Percentiles rank a stretch among this genome's conserved stretches.
Conservation (phyloP, 1,139 yeast genomes). For the Torulaspora pretoriensis region DNA sequence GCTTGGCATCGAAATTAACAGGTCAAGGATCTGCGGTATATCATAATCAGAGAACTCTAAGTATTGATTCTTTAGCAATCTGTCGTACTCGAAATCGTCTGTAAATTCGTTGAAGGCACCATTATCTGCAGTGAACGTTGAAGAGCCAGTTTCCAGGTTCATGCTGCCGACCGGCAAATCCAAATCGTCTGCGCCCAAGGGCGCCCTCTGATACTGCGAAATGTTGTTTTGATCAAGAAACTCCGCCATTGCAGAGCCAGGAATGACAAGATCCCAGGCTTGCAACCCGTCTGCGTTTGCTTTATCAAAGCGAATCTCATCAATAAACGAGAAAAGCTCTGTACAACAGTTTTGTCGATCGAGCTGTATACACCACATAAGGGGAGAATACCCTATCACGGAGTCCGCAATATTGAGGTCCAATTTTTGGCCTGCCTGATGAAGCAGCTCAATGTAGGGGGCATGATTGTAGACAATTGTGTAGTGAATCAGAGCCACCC, state of each 20-base stretch:
- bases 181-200: slow-evolving; percentile 40
- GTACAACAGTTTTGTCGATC: slow-evolving; percentile 38
- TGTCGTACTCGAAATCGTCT: slow-evolving; percentile 34
- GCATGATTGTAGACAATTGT: slow-evolving; percentile 29
- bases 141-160: slow-evolving; percentile 17
- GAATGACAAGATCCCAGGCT: slow-evolving; percentile 40
- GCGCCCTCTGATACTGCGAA: slow-evolving; percentile 24
- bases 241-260: slow-evolving; percentile 39
- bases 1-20: slow-evolving; percentile 47
- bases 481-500: slow-evolving; percentile 30
- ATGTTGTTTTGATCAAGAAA: slow-evolving; percentile 41
- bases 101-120: slow-evolving; percentile 13
- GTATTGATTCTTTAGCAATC: slow-evolving; percentile 36
- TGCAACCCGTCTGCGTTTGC: slow-evolving; percentile 36
- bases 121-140: slow-evolving; percentile 20
- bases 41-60: slow-evolving; percentile 64
- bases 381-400: slow-evolving; percentile 42
- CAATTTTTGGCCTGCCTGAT: slow-evolving; percentile 25
- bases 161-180: slow-evolving; percentile 49
- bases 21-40: slow-evolving; percentile 56
- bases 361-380: slow-evolving; percentile 48
- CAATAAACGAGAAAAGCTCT: slow-evolving; percentile 39
- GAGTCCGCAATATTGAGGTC: slow-evolving; percentile 40
- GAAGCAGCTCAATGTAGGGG: slow-evolving; percentile 41
- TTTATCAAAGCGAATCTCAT: slow-evolving; percentile 38